phyloP scores from a whole-genome alignment of 192 early-diverging fungal species.

The Linnemannia hyalina region DNA sequence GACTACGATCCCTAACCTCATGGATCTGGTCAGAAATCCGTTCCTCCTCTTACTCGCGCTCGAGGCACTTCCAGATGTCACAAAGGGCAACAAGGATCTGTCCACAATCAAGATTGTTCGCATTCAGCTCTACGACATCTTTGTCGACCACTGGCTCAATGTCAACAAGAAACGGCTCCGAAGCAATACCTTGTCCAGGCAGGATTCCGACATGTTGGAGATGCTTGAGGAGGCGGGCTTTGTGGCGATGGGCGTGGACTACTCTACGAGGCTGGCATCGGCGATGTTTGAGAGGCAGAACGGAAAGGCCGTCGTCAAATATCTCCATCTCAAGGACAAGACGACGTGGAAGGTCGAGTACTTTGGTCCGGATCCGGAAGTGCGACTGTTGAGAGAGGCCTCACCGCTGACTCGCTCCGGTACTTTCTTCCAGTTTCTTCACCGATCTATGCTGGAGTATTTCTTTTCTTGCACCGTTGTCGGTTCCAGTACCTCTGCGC shows the following conservation, averaged over 20 bases:
- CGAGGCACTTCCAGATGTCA: background rate
- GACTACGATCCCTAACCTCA: background rate
- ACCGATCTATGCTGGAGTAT: background rate
- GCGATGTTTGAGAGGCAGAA: background rate
- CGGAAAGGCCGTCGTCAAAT: background rate
- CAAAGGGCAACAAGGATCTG: background rate
- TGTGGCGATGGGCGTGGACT: background rate
- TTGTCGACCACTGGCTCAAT: background rate
- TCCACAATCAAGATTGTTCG: background rate
- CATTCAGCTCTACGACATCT: background rate
- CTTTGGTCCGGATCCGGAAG: too few species aligned
- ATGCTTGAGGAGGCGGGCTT: background rate
- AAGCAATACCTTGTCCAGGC: background rate
- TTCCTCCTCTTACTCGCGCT: background rate
- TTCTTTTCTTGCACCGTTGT: background rate
- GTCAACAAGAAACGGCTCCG: background rate
- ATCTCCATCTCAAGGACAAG: background rate
- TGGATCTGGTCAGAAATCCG: background rate
- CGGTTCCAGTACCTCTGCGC: background rate
- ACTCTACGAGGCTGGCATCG: background rate
- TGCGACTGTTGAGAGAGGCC: too few species aligned
- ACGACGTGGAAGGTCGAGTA: background rate
- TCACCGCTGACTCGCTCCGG: too few species aligned
- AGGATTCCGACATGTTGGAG: background rate
- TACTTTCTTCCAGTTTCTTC: too few species aligned